Conservation (phyloP, 768 basidiomycete genomes). For the Floccularia luteovirens region DNA sequence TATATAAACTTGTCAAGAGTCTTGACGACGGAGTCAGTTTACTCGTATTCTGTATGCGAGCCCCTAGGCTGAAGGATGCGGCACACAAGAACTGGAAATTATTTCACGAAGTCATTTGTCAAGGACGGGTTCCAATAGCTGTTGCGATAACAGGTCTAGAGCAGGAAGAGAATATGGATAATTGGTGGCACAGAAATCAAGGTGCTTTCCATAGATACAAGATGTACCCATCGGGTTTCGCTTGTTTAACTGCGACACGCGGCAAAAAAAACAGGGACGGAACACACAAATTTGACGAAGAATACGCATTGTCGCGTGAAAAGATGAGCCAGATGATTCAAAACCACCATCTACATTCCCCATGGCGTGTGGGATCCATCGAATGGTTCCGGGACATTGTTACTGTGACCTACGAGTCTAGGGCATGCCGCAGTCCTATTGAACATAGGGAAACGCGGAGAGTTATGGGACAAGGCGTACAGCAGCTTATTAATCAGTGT, state of each 20-base stretch:
- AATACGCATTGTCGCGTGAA: constrained; percentile 11
- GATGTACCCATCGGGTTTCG: constrained; percentile 25
- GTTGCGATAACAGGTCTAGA: constrained; percentile 28
- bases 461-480: not conserved
- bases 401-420: not conserved
- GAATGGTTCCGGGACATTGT: constrained; percentile 1
- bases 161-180: constrained; percentile 27
- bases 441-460: not conserved
- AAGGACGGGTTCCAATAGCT: constrained; percentile 23
- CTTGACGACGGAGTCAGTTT: constrained; percentile 12
- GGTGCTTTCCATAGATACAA: constrained; percentile 15
- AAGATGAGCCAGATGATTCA: constrained; percentile 1
- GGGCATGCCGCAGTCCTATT: not conserved
- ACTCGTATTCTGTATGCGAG: constrained; percentile 28
- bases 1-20: constrained; percentile 10
- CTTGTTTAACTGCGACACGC: constrained; percentile 19
- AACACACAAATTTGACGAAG: constrained; percentile 11
- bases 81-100: constrained; percentile 17
- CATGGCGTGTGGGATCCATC: not conserved
- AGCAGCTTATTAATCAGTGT: not conserved
- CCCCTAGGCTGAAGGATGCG: constrained; percentile 19
- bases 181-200: constrained; percentile 27
- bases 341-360: not conserved
- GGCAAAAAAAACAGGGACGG: constrained; percentile 11
- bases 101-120: constrained; percentile 1